These are phyloP conservation scores for Casaregolazyma suthepensis DNA, from an alignment of 1,139 yeast genomes.

Conservation along the genomic window DNA sequence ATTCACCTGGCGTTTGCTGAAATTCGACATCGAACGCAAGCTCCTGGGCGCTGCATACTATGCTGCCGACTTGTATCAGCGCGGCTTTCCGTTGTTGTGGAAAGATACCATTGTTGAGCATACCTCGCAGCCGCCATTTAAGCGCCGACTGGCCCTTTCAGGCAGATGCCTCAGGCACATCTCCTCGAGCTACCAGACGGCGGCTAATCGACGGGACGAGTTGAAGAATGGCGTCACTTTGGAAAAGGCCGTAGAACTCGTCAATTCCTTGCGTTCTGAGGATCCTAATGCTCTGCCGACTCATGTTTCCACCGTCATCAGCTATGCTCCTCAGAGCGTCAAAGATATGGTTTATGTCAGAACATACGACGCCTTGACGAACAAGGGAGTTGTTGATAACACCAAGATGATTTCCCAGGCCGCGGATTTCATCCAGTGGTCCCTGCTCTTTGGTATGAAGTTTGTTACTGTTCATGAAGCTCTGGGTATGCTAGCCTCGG, in stretches of 20 bases:
- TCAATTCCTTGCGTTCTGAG: neutral
- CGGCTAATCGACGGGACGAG: neutral
- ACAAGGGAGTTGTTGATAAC: neutral
- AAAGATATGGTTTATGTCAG: neutral
- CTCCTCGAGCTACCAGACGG: neutral
- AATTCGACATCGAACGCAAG: conserved; percentile 21
- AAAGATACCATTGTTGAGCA: neutral
- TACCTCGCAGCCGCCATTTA: neutral
- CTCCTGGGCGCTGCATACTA: conserved; percentile 5
- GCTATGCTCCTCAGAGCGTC: neutral
- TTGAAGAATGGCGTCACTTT: neutral
- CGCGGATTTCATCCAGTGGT: conserved; percentile 6
- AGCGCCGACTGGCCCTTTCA: neutral
- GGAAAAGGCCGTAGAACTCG: neutral
- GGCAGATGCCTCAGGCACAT: neutral
- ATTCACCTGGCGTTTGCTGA: conserved; percentile 20
- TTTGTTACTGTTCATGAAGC: conserved; percentile 8
- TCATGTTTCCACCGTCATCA: conserved; percentile 7
- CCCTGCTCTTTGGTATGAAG: neutral
- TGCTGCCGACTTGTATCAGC: neutral
- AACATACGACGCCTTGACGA: neutral
- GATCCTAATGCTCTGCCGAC: neutral
- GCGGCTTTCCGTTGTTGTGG: conserved; percentile 1
- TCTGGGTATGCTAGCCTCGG: conserved; percentile 3
- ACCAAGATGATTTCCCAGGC: neutral